Evolutionary conservation across 805 yeast genomes (phyloP).

Genomic region (Wickerhamiella spandovensis): DNA sequence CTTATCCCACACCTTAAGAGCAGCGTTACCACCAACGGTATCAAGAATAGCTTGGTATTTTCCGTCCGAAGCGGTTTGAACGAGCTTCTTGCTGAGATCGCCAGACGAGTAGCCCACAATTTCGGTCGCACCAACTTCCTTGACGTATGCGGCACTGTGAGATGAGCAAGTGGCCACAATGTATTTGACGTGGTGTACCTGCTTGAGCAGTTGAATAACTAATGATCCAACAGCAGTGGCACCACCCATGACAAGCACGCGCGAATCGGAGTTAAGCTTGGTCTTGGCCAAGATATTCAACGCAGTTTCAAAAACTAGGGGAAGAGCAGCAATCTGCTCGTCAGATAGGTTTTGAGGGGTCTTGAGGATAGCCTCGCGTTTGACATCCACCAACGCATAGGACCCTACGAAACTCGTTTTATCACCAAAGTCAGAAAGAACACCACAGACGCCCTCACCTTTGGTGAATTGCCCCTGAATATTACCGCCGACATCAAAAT

Average conservation of each 20-base stretch:
- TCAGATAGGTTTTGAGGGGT: slow-evolving; percentile 36
- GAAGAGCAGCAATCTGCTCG: slow-evolving; percentile 52
- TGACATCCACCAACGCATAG: slow-evolving; percentile 7
- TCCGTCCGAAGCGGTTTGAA: not conserved
- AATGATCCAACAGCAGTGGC: slow-evolving; percentile 58
- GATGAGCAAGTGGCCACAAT: slow-evolving; percentile 45
- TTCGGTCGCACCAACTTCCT: slow-evolving; percentile 41
- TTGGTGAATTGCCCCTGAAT: slow-evolving; percentile 27
- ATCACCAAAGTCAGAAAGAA: slow-evolving; percentile 18
- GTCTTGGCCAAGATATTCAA: slow-evolving; percentile 27
- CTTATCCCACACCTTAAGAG: slow-evolving; percentile 31
- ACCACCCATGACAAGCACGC: slow-evolving; percentile 56
- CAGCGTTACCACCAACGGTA: slow-evolving; percentile 45
- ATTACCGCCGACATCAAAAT: slow-evolving; percentile 41
- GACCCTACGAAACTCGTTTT: slow-evolving; percentile 16
- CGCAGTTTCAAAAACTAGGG: slow-evolving; percentile 55
- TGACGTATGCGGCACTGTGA: slow-evolving; percentile 33
- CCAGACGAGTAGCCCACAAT: slow-evolving; percentile 23
- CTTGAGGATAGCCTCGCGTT: slow-evolving; percentile 31
- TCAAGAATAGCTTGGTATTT: slow-evolving; percentile 45
- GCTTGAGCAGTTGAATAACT: slow-evolving; percentile 43
- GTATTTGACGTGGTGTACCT: slow-evolving; percentile 33
- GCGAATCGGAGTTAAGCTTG: slow-evolving; percentile 31
- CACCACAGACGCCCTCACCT: slow-evolving; percentile 58
- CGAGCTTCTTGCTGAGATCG: slow-evolving; percentile 1